phyloP scores from a whole-genome alignment of 768 basidiomycete genomes.

The Sporobolomyces roseus region DNA sequence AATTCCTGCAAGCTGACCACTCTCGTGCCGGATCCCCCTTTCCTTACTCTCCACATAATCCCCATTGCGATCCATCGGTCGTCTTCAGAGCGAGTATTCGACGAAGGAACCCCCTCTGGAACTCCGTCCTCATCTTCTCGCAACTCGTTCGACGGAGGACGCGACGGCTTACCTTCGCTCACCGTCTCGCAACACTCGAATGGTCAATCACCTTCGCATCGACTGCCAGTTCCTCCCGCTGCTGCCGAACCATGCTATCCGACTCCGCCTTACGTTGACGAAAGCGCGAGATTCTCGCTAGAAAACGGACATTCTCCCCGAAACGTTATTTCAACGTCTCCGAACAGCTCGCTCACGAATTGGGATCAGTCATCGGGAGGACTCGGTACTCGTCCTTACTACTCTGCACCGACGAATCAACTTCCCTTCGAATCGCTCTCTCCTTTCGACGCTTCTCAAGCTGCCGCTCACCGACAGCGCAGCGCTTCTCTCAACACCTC shows the following conservation, averaged over 20 bases:
- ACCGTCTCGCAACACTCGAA: not conserved
- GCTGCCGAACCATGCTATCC: too few species aligned
- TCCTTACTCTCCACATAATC: not conserved
- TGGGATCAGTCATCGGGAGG: too few species aligned
- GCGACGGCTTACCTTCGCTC: too few species aligned
- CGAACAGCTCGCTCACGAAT: too few species aligned
- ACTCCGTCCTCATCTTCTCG: too few species aligned
- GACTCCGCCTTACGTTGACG: too few species aligned
- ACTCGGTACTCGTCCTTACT: not conserved
- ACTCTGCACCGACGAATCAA: not conserved
- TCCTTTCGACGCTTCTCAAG: not conserved
- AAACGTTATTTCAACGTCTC: not conserved
- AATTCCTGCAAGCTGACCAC: slow-evolving; percentile 17
- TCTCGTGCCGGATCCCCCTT: too few species aligned
- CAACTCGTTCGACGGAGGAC: too few species aligned
- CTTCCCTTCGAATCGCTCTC: not conserved
- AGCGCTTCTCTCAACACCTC: slow-evolving; percentile 13
- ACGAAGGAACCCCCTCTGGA: too few species aligned
- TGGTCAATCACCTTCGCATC: not conserved
- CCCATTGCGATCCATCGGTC: too few species aligned
- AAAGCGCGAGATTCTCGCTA: not conserved
- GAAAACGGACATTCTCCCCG: not conserved
- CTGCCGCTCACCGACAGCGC: not conserved
- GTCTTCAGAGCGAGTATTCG: too few species aligned
- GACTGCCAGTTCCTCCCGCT: not conserved